These are phyloP conservation scores for Neurospora africana DNA, from an alignment of 495 filamentous ascomycete species.

Conservation along the genomic window DNA sequence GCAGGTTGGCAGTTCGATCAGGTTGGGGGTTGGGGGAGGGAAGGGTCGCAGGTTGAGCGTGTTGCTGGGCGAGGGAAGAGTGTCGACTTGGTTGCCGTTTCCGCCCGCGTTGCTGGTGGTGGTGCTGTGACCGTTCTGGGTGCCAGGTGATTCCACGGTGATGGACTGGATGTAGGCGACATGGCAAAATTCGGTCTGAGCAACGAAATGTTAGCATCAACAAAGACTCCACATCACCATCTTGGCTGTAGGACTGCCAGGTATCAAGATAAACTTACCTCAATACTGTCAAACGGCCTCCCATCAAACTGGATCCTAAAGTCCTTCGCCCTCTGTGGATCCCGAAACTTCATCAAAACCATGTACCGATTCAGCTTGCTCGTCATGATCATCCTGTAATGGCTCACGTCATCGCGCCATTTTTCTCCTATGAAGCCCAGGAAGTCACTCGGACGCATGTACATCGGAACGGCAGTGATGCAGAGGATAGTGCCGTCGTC, in stretches of 20 bases:
- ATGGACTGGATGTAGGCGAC: slow-evolving; percentile 93
- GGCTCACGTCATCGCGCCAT: slow-evolving; percentile 79
- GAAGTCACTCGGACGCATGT: slow-evolving; percentile 84
- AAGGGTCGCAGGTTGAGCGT: slow-evolving; percentile 63
- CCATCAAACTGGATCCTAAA: slow-evolving; percentile 90
- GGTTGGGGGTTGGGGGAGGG: slow-evolving; percentile 79
- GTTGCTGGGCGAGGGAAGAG: slow-evolving; percentile 34
- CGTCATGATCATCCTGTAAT: slow-evolving; percentile 92
- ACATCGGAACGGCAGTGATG: slow-evolving; percentile 87
- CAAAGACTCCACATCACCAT: not conserved
- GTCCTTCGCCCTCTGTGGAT: slow-evolving; percentile 55
- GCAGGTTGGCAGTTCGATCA: slow-evolving; percentile 90
- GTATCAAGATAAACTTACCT: slow-evolving; percentile 45
- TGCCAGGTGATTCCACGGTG: slow-evolving; percentile 39
- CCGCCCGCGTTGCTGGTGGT: slow-evolving; percentile 50
- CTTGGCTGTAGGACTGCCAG: not conserved
- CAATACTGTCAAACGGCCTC: slow-evolving; percentile 87
- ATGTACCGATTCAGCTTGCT: slow-evolving; percentile 84
- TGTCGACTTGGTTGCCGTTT: slow-evolving; percentile 52
- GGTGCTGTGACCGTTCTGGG: not conserved
- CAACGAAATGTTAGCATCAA: slow-evolving; percentile 12
- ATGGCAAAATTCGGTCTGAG: slow-evolving; percentile 88
- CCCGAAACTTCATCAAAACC: slow-evolving; percentile 93
- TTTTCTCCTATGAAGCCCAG: slow-evolving; percentile 86
- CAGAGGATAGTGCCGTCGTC: slow-evolving; percentile 64